A percentile compares a stretch with the other conserved stretches of the same genome.
Conservation (phyloP, 83 land plant genomes). For the Picea engelmannii region DNA sequence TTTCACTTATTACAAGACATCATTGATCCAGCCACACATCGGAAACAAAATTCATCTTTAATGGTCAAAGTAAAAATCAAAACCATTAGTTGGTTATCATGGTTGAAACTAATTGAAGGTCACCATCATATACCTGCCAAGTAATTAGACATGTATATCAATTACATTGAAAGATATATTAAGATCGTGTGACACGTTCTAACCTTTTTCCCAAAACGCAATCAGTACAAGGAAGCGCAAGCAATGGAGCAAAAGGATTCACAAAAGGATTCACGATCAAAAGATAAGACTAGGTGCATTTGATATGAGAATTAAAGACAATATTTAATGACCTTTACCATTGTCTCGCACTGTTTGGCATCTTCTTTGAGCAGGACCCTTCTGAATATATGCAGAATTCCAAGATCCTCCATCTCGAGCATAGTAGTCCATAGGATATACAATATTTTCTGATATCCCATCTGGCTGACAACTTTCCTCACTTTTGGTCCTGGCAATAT, state of each 20-base stretch:
- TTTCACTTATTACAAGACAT: too few relatives aligned
- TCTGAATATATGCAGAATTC: conserved; percentile 75
- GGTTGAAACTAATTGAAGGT: not conserved
- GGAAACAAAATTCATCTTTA: not conserved
- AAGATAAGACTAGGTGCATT: not conserved
- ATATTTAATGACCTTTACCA: conserved; percentile 5
- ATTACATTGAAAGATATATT: not conserved
- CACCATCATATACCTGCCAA: not conserved
- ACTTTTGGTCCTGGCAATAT: not conserved
- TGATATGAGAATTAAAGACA: not conserved
- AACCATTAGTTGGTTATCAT: not conserved
- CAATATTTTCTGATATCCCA: conserved; percentile 11
- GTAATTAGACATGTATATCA: not conserved
- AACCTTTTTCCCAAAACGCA: not conserved
- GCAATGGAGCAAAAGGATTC: not conserved
- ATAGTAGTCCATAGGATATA: conserved; percentile 98
- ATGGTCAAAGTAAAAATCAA: not conserved
- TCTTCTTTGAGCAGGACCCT: conserved; percentile 23
- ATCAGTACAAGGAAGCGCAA: not conserved
- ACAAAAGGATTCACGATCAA: not conserved
- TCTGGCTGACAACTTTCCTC: not conserved
- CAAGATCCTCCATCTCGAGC: conserved; percentile 98
- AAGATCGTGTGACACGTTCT: not conserved
- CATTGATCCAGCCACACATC: too few relatives aligned
- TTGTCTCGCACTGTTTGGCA: not conserved